Evolutionary conservation across 495 filamentous ascomycete species (phyloP).

Genomic region (Penicillium crystallinum): DNA sequence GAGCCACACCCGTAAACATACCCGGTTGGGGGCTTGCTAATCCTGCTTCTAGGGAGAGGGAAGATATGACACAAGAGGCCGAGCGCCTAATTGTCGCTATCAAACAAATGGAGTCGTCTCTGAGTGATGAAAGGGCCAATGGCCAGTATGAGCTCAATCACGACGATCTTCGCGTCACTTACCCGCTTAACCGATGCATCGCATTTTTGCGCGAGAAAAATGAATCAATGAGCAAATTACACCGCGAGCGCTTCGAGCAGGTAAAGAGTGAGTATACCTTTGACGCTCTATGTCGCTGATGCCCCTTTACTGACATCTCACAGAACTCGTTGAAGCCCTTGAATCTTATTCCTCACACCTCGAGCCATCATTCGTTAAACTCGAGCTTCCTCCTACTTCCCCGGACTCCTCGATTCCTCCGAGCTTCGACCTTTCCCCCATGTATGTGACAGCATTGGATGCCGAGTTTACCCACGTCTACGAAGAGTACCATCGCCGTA

Average conservation of each 20-base stretch:
- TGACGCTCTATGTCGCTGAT: not conserved
- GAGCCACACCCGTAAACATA: slow-evolving; percentile 21
- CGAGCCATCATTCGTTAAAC: slow-evolving; percentile 74
- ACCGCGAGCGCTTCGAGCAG: slow-evolving; percentile 87
- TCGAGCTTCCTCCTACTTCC: slow-evolving; percentile 74
- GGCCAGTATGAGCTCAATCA: slow-evolving; percentile 58
- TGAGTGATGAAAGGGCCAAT: slow-evolving; percentile 66
- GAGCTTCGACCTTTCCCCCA: slow-evolving; percentile 79
- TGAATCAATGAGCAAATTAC: slow-evolving; percentile 66
- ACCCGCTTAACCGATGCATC: slow-evolving; percentile 74
- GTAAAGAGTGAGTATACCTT: slow-evolving; percentile 69
- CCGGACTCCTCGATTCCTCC: slow-evolving; percentile 69
- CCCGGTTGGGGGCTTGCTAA: slow-evolving; percentile 1
- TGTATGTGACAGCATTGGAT: slow-evolving; percentile 84
- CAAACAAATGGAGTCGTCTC: slow-evolving; percentile 85
- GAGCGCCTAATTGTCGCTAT: slow-evolving; percentile 77
- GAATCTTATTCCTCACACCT: slow-evolving; percentile 94
- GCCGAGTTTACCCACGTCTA: slow-evolving; percentile 89
- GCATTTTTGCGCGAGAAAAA: slow-evolving; percentile 80
- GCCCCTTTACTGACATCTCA: slow-evolving; percentile 20
- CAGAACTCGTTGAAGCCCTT: slow-evolving; percentile 88
- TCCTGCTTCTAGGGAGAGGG: slow-evolving; percentile 64
- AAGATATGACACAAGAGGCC: slow-evolving; percentile 80
- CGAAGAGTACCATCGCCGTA: slow-evolving; percentile 83
- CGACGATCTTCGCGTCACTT: slow-evolving; percentile 67